phyloP scores from a whole-genome alignment of 169 alveolate species.

The Plasmodium adleri region DNA sequence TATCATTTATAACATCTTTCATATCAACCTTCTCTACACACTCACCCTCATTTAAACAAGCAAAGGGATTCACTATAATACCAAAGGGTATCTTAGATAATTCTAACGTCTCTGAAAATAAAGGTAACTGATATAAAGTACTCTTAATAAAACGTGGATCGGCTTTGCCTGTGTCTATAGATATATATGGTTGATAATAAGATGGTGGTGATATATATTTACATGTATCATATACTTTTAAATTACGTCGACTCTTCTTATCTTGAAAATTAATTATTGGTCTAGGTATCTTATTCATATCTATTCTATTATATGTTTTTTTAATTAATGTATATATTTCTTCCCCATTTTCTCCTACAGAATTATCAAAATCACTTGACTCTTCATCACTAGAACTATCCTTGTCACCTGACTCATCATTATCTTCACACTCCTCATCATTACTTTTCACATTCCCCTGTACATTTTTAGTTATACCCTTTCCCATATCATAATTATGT shows the following conservation, averaged over 20 bases:
- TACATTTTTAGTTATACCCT: not conserved
- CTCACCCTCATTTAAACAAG: slow-evolving; percentile 77
- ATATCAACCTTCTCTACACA: slow-evolving; percentile 78
- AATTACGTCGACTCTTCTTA: slow-evolving; percentile 30
- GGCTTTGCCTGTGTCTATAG: slow-evolving; percentile 80
- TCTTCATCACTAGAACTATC: slow-evolving; percentile 68
- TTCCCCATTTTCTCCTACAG: slow-evolving; percentile 46
- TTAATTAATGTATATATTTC: slow-evolving; percentile 57
- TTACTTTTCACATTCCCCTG: not conserved
- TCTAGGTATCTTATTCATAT: slow-evolving; percentile 67
- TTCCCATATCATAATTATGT: not conserved
- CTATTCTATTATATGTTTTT: slow-evolving; percentile 65
- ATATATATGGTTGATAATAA: slow-evolving; percentile 60
- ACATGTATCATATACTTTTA: slow-evolving; percentile 68
- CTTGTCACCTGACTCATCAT: slow-evolving; percentile 18
- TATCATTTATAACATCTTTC: slow-evolving; percentile 77
- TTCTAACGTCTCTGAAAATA: slow-evolving; percentile 80
- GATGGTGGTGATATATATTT: slow-evolving; percentile 74
- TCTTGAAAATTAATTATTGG: slow-evolving; percentile 55
- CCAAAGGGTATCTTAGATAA: slow-evolving; percentile 82
- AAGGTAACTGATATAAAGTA: slow-evolving; percentile 80
- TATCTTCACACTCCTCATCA: not conserved
- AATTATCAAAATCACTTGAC: slow-evolving; percentile 46
- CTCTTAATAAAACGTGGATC: slow-evolving; percentile 77
- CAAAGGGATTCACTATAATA: slow-evolving; percentile 85